phyloP scores from a whole-genome alignment of 345 rosid species.

The Rhodomyrtus tomentosa region DNA sequence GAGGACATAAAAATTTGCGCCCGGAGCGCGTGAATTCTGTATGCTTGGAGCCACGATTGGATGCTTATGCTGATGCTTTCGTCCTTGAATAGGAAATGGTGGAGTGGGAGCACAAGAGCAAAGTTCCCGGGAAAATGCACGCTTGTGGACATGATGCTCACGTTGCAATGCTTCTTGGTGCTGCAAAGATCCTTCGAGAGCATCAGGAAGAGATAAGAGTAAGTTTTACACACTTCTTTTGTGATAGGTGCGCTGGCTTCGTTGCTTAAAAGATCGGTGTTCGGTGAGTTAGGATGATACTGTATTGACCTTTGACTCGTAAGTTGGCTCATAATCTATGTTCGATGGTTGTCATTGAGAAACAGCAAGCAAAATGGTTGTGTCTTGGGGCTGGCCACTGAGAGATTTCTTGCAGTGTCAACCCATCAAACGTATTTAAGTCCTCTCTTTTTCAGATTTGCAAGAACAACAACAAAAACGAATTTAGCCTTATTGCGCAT shows the following conservation, averaged over 20 bases:
- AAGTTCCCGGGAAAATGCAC: conserved; percentile 74
- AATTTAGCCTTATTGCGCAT: background rate
- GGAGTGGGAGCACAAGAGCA: conserved; percentile 86
- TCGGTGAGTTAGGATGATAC: background rate
- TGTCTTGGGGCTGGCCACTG: background rate
- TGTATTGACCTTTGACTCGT: background rate
- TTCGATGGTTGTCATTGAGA: background rate
- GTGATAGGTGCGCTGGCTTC: background rate
- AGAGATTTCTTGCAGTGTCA: background rate
- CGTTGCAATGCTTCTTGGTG: conserved; percentile 79
- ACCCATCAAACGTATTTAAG: background rate
- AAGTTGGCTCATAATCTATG: background rate
- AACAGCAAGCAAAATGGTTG: background rate
- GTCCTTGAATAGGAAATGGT: conserved; percentile 58
- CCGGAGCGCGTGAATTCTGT: background rate
- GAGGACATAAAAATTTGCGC: background rate
- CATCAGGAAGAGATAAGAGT: conserved; percentile 30
- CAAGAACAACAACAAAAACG: background rate
- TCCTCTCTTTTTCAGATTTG: background rate
- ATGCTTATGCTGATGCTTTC: background rate
- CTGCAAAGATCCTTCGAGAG: conserved; percentile 65
- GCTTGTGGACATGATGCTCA: conserved; percentile 93
- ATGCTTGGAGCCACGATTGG: background rate
- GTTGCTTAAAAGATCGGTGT: background rate
- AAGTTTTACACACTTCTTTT: background rate